A percentile compares a stretch with the other conserved stretches of the same genome.
phyloP scores from a whole-genome alignment of 805 yeast genomes.

The Priceomyces carsonii region DNA sequence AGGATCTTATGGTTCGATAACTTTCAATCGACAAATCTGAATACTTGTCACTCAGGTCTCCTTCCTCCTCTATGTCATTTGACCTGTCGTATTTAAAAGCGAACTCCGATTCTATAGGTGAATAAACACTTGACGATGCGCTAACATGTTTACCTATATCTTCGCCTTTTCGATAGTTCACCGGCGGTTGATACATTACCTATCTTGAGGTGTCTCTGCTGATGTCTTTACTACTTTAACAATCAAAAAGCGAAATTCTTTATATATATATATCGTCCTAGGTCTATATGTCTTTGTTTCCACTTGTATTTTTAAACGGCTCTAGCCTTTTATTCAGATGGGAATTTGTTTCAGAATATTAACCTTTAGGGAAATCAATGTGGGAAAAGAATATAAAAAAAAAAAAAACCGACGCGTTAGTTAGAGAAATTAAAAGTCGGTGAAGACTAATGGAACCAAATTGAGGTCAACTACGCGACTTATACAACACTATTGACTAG shows the following conservation, averaged over 20 bases:
- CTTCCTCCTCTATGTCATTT: conserved; percentile 16
- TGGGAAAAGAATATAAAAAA: too few relatives aligned
- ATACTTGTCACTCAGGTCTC: conserved; percentile 12
- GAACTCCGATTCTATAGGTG: conserved; percentile 24
- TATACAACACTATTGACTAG: too few relatives aligned
- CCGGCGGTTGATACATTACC: conserved; percentile 9
- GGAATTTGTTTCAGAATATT: too few relatives aligned
- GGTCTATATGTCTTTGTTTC: too few relatives aligned
- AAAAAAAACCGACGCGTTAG: too few relatives aligned
- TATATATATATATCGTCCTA: background rate
- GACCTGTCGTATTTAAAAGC: conserved; percentile 11
- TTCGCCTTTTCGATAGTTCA: background rate
- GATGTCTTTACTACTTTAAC: too few relatives aligned
- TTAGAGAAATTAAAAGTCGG: too few relatives aligned
- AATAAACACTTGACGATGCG: conserved; percentile 38
- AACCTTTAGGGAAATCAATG: too few relatives aligned
- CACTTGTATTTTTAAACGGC: too few relatives aligned
- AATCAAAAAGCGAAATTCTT: background rate
- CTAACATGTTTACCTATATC: conserved; percentile 22
- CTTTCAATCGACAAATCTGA: conserved; percentile 5
- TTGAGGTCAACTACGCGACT: too few relatives aligned
- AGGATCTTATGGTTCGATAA: conserved; percentile 5
- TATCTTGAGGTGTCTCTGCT: background rate
- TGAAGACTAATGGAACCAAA: too few relatives aligned
- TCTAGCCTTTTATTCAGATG: too few relatives aligned